Conservation (phyloP, 2,329 filamentous ascomycete genomes). For the Magnaporthales sp. region DNA sequence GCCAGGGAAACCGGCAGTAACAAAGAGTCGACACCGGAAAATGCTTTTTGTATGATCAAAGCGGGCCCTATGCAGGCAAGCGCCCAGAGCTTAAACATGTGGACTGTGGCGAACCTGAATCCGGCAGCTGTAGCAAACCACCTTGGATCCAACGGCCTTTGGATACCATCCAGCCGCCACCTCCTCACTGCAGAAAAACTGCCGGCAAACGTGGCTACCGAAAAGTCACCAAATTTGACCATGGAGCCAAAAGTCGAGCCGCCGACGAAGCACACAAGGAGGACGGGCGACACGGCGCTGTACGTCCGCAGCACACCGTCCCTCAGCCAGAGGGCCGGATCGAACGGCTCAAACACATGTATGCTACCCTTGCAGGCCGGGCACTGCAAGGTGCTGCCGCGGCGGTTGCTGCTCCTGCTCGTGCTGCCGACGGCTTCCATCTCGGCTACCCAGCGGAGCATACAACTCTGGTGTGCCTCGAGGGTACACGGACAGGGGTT, state of each 20-base stretch:
- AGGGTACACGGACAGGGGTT: constrained; percentile 86
- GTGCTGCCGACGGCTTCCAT: constrained; percentile 47
- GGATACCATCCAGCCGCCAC: constrained; percentile 17
- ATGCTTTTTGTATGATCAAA: constrained; percentile 32
- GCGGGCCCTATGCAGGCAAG: constrained; percentile 37
- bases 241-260: constrained; percentile 25
- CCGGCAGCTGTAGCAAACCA: not conserved
- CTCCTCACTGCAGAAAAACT: constrained; percentile 33
- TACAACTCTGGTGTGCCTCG: constrained; percentile 80
- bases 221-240: constrained; percentile 39
- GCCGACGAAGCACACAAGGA: constrained; percentile 54
- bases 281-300: constrained; percentile 46
- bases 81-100: constrained; percentile 16
- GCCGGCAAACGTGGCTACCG: constrained; percentile 44
- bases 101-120: not conserved
- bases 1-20: constrained; percentile 32
- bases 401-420: constrained; percentile 52
- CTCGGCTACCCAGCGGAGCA: constrained; percentile 90
- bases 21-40: constrained; percentile 33
- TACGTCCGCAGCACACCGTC: constrained; percentile 47
- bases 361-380: constrained; percentile 86
- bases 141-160: not conserved
- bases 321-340: constrained; percentile 60
- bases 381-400: constrained; percentile 79
- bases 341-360: constrained; percentile 63